Evolutionary conservation across 1,284 basidiomycete genomes (phyloP).

Genomic region (Naganishia cerealis): DNA sequence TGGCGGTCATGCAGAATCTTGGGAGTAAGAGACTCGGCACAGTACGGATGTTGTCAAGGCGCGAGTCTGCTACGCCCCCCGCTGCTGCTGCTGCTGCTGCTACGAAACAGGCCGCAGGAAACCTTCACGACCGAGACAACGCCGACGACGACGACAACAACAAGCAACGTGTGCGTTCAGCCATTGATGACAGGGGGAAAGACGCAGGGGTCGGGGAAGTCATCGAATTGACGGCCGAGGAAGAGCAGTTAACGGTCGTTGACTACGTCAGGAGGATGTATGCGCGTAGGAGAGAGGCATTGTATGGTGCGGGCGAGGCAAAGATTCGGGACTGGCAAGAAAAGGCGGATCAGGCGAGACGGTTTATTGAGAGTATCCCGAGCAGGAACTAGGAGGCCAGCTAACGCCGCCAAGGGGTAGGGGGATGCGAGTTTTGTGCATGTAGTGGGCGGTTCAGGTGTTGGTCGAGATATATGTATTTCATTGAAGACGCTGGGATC

Average conservation of each 20-base stretch:
- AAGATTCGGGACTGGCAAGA: constrained; percentile 44
- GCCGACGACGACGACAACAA: background rate
- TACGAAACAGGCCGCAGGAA: background rate
- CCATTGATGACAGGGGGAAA: background rate
- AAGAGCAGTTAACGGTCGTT: constrained; percentile 46
- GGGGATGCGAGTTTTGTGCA: background rate
- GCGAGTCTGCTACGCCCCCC: constrained; percentile 17
- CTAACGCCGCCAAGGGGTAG: background rate
- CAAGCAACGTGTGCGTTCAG: background rate
- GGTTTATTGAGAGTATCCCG: constrained; percentile 39
- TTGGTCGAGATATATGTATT: no score
- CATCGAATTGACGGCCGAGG: constrained; percentile 38
- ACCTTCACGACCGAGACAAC: background rate
- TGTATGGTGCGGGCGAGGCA: constrained; percentile 43
- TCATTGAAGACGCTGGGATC: no score
- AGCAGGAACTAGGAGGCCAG: background rate
- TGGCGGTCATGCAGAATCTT: constrained; percentile 42
- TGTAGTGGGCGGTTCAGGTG: constrained; percentile 44
- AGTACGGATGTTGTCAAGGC: background rate
- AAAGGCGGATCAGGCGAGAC: constrained; percentile 38
- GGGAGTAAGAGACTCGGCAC: constrained; percentile 34
- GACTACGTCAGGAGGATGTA: constrained; percentile 44
- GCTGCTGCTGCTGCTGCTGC: background rate
- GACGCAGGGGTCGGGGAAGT: background rate
- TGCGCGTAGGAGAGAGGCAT: constrained; percentile 37